phyloP scores from a whole-genome alignment of 441 rosid species.

The Mallotus japonicus region DNA sequence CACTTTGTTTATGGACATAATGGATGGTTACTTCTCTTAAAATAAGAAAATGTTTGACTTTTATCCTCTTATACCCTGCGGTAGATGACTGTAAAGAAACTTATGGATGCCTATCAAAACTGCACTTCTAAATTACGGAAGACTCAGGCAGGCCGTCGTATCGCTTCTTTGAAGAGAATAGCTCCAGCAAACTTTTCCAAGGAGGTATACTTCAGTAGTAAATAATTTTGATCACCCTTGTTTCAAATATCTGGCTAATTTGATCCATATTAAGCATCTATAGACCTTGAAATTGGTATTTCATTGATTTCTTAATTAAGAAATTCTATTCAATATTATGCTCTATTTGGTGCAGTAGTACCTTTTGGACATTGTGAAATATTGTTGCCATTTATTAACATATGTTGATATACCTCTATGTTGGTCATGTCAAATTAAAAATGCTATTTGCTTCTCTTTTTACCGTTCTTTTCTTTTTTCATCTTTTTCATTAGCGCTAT shows the following conservation, averaged over 20 bases:
- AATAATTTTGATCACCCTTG: not conserved
- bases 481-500: not conserved
- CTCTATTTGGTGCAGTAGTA: no score
- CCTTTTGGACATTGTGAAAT: no score
- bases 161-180: constrained; percentile 67
- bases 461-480: not conserved
- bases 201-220: constrained; percentile 41
- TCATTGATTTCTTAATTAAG: not conserved
- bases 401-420: no score
- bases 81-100: constrained; percentile 72
- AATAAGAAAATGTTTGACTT: not conserved
- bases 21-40: constrained; percentile 1
- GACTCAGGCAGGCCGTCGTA: constrained; percentile 61
- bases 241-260: not conserved
- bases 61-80: constrained; percentile 13
- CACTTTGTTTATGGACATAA: constrained; percentile 15
- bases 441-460: not conserved
- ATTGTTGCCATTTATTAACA: no score
- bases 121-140: constrained; percentile 66
- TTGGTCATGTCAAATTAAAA: not conserved
- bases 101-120: constrained; percentile 66
- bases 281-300: not conserved
- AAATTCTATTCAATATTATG: not conserved
- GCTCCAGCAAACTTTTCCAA: constrained; percentile 89
- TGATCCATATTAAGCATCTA: not conserved